Evolutionary conservation across 2,329 filamentous ascomycete species (phyloP).

Genomic region (Colletotrichum graminicola): DNA sequence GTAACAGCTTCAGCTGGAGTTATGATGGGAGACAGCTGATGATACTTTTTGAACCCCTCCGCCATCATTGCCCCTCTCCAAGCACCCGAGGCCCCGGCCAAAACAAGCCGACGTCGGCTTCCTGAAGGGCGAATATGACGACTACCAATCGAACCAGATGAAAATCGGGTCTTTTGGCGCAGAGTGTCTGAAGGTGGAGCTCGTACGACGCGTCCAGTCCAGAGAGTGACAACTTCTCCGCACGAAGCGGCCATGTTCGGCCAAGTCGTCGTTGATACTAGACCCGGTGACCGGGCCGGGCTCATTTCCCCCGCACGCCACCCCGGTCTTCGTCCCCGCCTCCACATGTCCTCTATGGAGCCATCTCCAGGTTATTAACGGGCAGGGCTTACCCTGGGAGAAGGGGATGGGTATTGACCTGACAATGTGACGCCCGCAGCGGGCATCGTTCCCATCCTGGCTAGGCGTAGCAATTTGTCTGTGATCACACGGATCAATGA

Average conservation of each 20-base stretch:
- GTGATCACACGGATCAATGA: not conserved
- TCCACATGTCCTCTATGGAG: constrained; percentile 25
- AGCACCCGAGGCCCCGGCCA: not conserved
- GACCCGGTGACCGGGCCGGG: constrained; percentile 36
- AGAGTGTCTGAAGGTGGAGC: not conserved
- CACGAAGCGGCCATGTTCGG: not conserved
- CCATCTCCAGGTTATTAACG: not conserved
- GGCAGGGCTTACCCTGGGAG: not conserved
- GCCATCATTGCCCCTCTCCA: not conserved
- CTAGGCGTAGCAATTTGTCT: constrained; percentile 1
- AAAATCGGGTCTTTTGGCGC: constrained; percentile 9
- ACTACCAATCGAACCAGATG: not conserved
- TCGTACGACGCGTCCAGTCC: not conserved
- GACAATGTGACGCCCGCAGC: not conserved
- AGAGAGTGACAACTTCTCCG: constrained; percentile 1
- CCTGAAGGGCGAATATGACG: not conserved
- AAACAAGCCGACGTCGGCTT: constrained; percentile 11
- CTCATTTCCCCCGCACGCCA: constrained; percentile 30
- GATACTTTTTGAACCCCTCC: not conserved
- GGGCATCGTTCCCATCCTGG: not conserved
- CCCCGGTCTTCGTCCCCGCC: constrained; percentile 29
- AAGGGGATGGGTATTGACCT: not conserved
- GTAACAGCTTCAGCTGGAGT: not conserved
- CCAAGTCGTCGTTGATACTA: not conserved
- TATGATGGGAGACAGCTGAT: not conserved